Conservation (phyloP, 306 rosid species). For the Cicer bijugum region DNA sequence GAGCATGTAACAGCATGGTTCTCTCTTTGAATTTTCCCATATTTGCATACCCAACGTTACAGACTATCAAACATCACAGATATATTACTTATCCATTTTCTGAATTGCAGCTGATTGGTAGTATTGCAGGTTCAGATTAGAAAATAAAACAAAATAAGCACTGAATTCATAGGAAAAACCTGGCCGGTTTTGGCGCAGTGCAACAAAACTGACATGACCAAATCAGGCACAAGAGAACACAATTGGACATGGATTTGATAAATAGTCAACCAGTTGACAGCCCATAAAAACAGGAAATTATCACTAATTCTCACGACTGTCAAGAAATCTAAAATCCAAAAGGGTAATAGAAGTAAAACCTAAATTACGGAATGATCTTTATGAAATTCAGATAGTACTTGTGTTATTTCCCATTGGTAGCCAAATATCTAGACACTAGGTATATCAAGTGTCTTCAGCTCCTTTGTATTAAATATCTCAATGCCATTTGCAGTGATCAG, state of each 20-base stretch:
- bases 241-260: not conserved
- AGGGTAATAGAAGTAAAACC: not conserved
- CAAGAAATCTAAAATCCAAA: conserved; percentile 1
- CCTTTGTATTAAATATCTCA: not conserved
- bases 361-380: not conserved
- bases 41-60: not conserved
- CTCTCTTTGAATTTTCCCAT: conserved; percentile 18
- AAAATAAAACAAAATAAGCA: not conserved
- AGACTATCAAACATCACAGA: conserved; percentile 10
- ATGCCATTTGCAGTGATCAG: not conserved
- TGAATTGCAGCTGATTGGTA: conserved; percentile 7
- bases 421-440: not conserved
- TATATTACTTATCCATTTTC: not conserved
- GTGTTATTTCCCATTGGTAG: not conserved
- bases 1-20: not conserved
- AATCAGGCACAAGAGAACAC: conserved; percentile 13
- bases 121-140: conserved; percentile 15
- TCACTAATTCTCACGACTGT: not conserved
- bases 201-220: not conserved
- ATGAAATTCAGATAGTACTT: not conserved
- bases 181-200: no score
- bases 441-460: not conserved
- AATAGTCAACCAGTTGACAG: conserved; percentile 5
- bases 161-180: not conserved
- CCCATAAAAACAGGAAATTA: not conserved